Base-by-base conservation (phyloP, 2,329 filamentous ascomycete genomes). In the Rhinocladiella similis region DNA sequence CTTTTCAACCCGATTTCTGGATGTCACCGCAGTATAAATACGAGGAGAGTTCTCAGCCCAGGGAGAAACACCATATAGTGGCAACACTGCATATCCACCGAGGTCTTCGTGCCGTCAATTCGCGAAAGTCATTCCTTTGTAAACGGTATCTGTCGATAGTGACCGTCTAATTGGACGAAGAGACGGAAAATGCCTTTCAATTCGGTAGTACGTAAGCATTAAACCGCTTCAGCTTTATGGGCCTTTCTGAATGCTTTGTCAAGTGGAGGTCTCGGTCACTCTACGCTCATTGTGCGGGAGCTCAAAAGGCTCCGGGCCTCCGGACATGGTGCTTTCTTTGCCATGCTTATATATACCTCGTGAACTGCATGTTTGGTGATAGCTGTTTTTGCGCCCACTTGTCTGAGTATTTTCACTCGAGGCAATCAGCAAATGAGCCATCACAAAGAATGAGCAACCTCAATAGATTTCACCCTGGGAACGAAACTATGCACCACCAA, bases 191-290 rank as follows among this genome's bases (percentile, higher is more conserved):
- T 16, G 38, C 14, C 12, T 46, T 3, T 18, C 14, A 7, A 6
- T n/a, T 14, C 4, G 14, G 14, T 18, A n/a, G 42, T n/a, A 46
- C 20, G 42, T 55, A 36, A 55, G 53, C 53, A 55, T 39, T 39
- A 55, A 46, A 18, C 22, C 25, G 12, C 12, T 55, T 27, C 53
- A 55, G 53, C 53, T 47, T 47, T 55, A 55, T 55, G 39, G 20
- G 27, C 16, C 19, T 10, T 41, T 35, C 9, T 18, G 16, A 43
- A 45, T 48, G 51, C 51, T 54, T 54, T 54, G 47, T 35, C 33
- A 48, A 14, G 29, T 33, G 29, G 29, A 33, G 29, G 10, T 33
- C 29, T 33, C 29, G 29, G 6, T 33, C 29, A 33, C 6, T 33
- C 38, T n/a, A 13, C 38, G 38, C 38, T 41, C 38, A 38, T 19